Evolutionary conservation across 202 grass and related monocot species (phyloP).

Genomic region (Cymbopogon flexuosus): DNA sequence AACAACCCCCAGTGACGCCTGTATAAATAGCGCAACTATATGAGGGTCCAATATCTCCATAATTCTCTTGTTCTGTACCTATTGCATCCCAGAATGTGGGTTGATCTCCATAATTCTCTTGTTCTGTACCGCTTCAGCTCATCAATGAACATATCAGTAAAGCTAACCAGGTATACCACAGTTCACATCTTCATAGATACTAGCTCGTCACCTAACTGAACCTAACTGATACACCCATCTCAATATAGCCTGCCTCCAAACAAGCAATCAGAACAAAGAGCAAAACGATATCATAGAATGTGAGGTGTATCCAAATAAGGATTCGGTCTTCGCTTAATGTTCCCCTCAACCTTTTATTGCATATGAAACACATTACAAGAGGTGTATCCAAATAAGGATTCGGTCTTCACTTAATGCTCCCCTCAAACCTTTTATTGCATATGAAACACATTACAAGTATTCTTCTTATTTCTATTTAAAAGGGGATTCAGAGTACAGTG

Average conservation of each 20-base stretch:
- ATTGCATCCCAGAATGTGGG: neutral
- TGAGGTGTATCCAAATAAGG: neutral
- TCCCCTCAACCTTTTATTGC: conserved; percentile 11
- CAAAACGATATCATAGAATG: neutral
- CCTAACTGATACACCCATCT: neutral
- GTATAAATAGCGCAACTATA: neutral
- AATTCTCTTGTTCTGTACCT: neutral
- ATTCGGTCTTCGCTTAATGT: neutral
- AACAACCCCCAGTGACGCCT: no score
- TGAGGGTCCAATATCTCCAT: neutral
- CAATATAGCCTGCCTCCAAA: neutral
- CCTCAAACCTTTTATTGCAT: conserved; percentile 29
- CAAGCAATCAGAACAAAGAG: neutral
- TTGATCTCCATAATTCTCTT: neutral
- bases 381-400: neutral
- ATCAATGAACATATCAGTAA: neutral
- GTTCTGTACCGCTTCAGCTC: neutral
- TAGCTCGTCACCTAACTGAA: neutral
- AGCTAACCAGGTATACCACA: neutral
- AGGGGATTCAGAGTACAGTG: neutral
- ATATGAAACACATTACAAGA: neutral
- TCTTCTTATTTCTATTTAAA: neutral
- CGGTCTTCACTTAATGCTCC: neutral
- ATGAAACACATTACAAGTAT: neutral
- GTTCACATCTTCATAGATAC: neutral